A percentile compares a stretch with the other conserved stretches of the same genome.
phyloP scores from a whole-genome alignment of 208 protist species.

The Leishmania tropica region DNA sequence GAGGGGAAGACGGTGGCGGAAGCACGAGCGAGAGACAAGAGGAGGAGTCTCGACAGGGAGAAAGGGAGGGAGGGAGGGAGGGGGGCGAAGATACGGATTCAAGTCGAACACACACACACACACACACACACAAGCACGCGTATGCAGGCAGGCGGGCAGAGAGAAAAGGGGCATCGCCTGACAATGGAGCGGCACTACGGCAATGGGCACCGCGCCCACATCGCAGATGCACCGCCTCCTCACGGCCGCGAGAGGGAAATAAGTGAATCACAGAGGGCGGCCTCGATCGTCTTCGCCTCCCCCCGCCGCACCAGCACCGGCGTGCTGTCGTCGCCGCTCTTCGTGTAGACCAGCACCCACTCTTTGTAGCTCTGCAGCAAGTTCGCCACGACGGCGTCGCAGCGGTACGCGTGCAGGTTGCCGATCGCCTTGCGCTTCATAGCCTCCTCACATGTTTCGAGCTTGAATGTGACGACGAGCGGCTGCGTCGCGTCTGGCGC shows the following conservation, averaged over 20 bases:
- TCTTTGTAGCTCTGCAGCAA: constrained; percentile 85
- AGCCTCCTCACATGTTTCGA: constrained; percentile 70
- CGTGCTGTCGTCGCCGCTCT: constrained; percentile 28
- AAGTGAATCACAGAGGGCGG: constrained; percentile 52
- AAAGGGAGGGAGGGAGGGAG: neutral
- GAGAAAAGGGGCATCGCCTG: neutral
- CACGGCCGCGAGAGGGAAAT: constrained; percentile 27
- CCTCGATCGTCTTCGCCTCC: constrained; percentile 55
- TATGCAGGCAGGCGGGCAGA: neutral
- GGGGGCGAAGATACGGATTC: too few relatives aligned
- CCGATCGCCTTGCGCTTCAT: constrained; percentile 75
- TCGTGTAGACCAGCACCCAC: constrained; percentile 68
- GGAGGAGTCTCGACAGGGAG: neutral
- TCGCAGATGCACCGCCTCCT: neutral
- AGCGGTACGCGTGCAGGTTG: constrained; percentile 67
- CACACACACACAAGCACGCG: neutral
- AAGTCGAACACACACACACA: neutral
- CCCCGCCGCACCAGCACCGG: constrained; percentile 35
- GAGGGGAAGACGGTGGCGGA: too few relatives aligned
- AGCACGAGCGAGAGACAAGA: neutral
- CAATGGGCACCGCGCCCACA: neutral
- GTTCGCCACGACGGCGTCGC: constrained; percentile 84
- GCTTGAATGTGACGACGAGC: constrained; percentile 81
- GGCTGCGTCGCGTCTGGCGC: constrained; percentile 20
- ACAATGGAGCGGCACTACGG: neutral